Percentiles rank a stretch among this genome's conserved stretches.
phyloP scores from a whole-genome alignment of 768 basidiomycete genomes.

The Kwoniella pini region DNA sequence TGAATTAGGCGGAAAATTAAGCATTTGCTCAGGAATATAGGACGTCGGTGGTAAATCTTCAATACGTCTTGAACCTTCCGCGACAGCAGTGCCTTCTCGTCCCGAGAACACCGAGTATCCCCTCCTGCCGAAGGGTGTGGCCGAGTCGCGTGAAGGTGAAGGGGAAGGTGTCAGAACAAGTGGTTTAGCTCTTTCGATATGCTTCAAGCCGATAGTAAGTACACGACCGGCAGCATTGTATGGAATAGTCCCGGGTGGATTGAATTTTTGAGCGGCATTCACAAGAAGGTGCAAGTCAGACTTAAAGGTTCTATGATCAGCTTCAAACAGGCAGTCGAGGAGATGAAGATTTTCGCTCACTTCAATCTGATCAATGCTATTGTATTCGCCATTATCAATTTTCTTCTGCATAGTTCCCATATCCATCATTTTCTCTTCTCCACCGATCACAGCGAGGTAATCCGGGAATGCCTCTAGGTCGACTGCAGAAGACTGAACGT shows the following conservation, averaged over 20 bases:
- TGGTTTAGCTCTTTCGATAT: constrained; percentile 38
- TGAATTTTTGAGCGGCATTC: constrained; percentile 48
- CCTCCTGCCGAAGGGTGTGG: constrained; percentile 22
- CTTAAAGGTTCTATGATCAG: constrained; percentile 10
- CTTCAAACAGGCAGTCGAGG: neutral
- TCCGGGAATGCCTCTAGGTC: constrained; percentile 42
- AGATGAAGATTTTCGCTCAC: constrained; percentile 29
- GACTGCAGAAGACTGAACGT: constrained; percentile 15
- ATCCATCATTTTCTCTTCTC: constrained; percentile 55
- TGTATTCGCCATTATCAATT: constrained; percentile 45
- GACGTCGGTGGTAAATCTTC: constrained; percentile 29
- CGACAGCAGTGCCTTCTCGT: constrained; percentile 25
- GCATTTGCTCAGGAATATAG: constrained; percentile 50
- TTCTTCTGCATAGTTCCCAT: constrained; percentile 53
- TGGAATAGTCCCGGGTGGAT: constrained; percentile 46
- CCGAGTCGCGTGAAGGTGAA: constrained; percentile 37
- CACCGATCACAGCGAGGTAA: constrained; percentile 54
- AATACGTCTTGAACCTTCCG: constrained; percentile 16
- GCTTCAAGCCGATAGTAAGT: constrained; percentile 41
- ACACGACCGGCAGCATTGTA: constrained; percentile 40
- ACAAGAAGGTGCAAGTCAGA: constrained; percentile 42
- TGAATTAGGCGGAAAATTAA: constrained; percentile 45
- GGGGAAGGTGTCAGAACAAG: constrained; percentile 49
- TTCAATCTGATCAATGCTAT: constrained; percentile 45
- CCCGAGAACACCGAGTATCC: constrained; percentile 26